Evolutionary conservation across 768 basidiomycete genomes (phyloP), one percentile per base, ranked within the genome.

Genomic region (Gautieria morchelliformis): DNA sequence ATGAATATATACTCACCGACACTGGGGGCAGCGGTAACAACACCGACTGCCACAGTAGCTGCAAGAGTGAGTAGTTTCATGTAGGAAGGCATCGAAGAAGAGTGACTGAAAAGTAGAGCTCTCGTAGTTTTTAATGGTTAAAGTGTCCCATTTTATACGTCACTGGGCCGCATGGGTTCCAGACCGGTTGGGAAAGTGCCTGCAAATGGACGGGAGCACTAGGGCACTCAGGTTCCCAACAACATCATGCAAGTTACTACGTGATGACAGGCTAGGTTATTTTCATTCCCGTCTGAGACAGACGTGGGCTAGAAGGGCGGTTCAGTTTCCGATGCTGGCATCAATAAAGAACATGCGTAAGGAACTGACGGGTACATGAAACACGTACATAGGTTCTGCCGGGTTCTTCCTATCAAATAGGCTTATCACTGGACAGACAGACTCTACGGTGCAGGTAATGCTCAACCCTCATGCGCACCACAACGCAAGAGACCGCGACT

Each of bases 171-270:
- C 27, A 27, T 2, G 27, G 41, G 19, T 24, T 22, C 32, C 22
- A 44, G 15, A 9, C 41, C 41, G 17, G 4, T 42, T 42, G 41
- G 53, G 53, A 10, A 20, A 55, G 27, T 32, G 10, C 19, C 46
- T 24, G 41, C 41, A 40, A 46, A 46, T 40, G 20, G 33, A 30
- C 11, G 17, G 41, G 30, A 46, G 32, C 9, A 35, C 35, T 12
- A 55, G 53, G 53, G 53, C 42, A 39, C 15, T 41, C 27, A 19
- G 14, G 20, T 32, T 30, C 15, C 53, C 41, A 10, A 44, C 20
- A 10, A 55, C 32, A 33, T 55, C 24, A 40, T 55, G 42, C 22
- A 42, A 55, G 53, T 40, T 55, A 55, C 53, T n/a, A 42, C 33
- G 7, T 14, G 11, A 20, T 55, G 53, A 55, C 53, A 46, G 53